Conservation (phyloP, 2,329 filamentous ascomycete genomes). For the Botrytis deweyae region DNA sequence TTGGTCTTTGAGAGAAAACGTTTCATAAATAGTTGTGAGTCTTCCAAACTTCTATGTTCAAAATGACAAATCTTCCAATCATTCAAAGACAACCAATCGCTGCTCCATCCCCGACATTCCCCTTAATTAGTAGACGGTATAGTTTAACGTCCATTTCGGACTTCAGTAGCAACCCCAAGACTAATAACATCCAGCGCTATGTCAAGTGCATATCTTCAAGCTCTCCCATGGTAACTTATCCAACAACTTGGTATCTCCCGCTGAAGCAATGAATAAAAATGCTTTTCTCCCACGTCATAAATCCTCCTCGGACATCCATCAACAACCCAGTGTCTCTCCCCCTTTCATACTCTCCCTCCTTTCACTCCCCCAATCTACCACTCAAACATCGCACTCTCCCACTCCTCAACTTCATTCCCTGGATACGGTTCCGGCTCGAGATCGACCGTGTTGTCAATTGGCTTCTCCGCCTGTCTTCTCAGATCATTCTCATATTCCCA, state of each 20-base stretch:
- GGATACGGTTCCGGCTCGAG: neutral
- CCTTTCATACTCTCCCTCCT: neutral
- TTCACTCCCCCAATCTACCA: neutral
- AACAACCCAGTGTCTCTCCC: too few relatives aligned
- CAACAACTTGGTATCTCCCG: neutral
- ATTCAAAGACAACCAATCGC: neutral
- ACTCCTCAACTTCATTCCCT: neutral
- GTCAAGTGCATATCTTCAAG: neutral
- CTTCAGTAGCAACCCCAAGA: neutral
- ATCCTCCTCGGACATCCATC: neutral
- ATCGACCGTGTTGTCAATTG: too few relatives aligned
- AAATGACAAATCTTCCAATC: neutral
- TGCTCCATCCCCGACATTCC: neutral
- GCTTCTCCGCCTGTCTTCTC: neutral
- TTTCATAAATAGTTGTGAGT: neutral
- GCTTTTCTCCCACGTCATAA: neutral
- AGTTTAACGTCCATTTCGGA: slow-evolving; percentile 13
- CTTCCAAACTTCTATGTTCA: neutral
- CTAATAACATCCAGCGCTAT: neutral
- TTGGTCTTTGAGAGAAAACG: neutral
- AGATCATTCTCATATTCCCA: slow-evolving; percentile 8
- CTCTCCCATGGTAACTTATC: neutral
- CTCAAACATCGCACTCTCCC: neutral
- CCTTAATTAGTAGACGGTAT: neutral
- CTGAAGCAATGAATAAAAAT: neutral